Conservation (phyloP, 2,329 filamentous ascomycete species). For the Diaporthe vaccinii region DNA sequence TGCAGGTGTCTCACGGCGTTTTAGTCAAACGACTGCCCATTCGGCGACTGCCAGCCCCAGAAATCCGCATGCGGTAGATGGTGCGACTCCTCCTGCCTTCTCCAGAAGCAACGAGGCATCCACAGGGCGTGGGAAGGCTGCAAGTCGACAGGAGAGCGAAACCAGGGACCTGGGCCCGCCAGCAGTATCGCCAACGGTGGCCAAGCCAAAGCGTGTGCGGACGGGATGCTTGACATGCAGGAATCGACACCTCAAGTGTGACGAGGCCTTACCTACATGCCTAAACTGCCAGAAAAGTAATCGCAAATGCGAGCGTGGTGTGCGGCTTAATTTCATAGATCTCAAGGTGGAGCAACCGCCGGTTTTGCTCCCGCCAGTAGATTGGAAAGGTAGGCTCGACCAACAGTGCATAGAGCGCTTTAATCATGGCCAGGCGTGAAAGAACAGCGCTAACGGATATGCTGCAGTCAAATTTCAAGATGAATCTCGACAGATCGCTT, state of each 20-base stretch:
- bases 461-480: conserved; percentile 81
- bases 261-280: conserved; percentile 75
- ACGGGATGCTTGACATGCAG: conserved; percentile 93
- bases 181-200: background rate
- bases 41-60: background rate
- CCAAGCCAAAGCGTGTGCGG: conserved; percentile 85
- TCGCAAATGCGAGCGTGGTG: conserved; percentile 85
- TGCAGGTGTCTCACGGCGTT: conserved; percentile 13
- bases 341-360: conserved; percentile 79
- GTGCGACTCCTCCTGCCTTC: background rate
- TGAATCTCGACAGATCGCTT: conserved; percentile 90
- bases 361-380: conserved; percentile 70
- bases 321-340: conserved; percentile 93
- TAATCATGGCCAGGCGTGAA: background rate
- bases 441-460: conserved; percentile 32
- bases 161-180: conserved; percentile 5
- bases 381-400: conserved; percentile 70
- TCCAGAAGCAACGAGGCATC: background rate
- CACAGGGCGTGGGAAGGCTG: background rate
- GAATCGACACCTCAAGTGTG: conserved; percentile 91
- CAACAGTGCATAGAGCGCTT: background rate
- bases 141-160: conserved; percentile 20
- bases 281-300: conserved; percentile 92
- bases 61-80: background rate
- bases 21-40: conserved; percentile 1